Base-by-base conservation (phyloP, 768 basidiomycete genomes). In the Boletus sensibilis region DNA sequence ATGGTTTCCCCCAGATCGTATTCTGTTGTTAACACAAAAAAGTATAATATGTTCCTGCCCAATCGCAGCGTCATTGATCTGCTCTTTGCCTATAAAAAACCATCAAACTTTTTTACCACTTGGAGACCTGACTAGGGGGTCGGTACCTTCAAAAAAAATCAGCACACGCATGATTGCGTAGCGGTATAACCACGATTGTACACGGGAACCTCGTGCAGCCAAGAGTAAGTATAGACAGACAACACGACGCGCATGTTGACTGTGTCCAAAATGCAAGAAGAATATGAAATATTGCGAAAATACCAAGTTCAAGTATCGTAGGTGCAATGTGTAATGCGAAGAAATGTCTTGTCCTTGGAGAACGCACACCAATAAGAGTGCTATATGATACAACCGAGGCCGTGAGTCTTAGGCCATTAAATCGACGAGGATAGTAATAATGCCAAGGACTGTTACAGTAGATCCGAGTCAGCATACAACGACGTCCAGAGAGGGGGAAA, bases 351-450 rank as follows among this genome's bases (percentile, higher is more conserved):
- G 38, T 52, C 50, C 56, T 50, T 34, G 51, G 29, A 40, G 42
- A 53, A 55, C 12, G 21, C 33, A 39, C 38, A 50, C 29, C 45
- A 43, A 56, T n/a, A 34, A 42, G 25, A 11, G 38, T 46, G 45
- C 29, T 51, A 42, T 49, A 59, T 53, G 40, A 56, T 61, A 57
- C 61, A 61, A 51, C 52, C 45, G 46, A 34, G 53, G 44, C n/a
- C 20, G 27, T 16, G 25, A 20, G 38, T 44, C n/a, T 56, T 67
- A 80, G n/a, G 82, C 79, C 79, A 82, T 80, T 44, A 94, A 72
- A 74, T 95, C 93, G 34, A 96, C 92, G 43, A 94, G 77, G 65
- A 96, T 95, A 20, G 92, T 95, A 55, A 93, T 81, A 54, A 96
- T 92, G 37, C 94, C 94, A 44, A 96, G 84, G 39, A 94, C 90